A percentile compares a stretch with the other conserved stretches of the same genome.
phyloP scores from a whole-genome alignment of 495 filamentous ascomycete species.

The Umbilicaria muhlenbergii region DNA sequence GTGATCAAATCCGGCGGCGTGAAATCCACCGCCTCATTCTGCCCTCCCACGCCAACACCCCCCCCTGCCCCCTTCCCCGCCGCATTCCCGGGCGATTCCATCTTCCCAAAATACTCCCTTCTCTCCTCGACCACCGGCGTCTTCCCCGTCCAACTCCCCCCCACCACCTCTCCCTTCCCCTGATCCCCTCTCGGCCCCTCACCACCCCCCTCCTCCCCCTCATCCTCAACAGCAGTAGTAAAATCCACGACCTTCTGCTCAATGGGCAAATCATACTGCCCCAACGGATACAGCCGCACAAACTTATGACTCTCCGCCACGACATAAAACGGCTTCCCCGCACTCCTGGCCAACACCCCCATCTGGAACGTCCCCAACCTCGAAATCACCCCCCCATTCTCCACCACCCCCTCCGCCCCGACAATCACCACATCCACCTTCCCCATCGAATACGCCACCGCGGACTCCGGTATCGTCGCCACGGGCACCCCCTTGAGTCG shows the following conservation, averaged over 20 bases:
- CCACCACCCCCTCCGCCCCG: conserved; percentile 86
- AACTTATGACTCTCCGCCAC: conserved; percentile 95
- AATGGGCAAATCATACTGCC: conserved; percentile 63
- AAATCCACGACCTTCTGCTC: conserved; percentile 64
- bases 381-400: conserved; percentile 85
- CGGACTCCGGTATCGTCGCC: conserved; percentile 65
- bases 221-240: conserved; percentile 34
- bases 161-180: conserved; percentile 16
- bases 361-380: conserved; percentile 87
- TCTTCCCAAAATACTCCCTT: conserved; percentile 14
- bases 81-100: conserved; percentile 5
- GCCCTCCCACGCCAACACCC: conserved; percentile 11
- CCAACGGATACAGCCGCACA: conserved; percentile 62
- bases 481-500: conserved; percentile 63
- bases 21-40: conserved; percentile 58
- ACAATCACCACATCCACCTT: conserved; percentile 71
- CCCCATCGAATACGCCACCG: conserved; percentile 73
- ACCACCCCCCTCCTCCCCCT: conserved; percentile 23
- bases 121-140: conserved; percentile 31
- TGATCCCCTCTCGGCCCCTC: conserved; percentile 7
- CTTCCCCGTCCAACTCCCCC: conserved; percentile 23
- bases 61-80: conserved; percentile 1
- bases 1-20: conserved; percentile 73
- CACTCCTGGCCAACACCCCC: conserved; percentile 60
- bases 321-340: conserved; percentile 73